Base-by-base conservation (phyloP, 495 filamentous ascomycete species). In the Geopyxis carbonaria region DNA sequence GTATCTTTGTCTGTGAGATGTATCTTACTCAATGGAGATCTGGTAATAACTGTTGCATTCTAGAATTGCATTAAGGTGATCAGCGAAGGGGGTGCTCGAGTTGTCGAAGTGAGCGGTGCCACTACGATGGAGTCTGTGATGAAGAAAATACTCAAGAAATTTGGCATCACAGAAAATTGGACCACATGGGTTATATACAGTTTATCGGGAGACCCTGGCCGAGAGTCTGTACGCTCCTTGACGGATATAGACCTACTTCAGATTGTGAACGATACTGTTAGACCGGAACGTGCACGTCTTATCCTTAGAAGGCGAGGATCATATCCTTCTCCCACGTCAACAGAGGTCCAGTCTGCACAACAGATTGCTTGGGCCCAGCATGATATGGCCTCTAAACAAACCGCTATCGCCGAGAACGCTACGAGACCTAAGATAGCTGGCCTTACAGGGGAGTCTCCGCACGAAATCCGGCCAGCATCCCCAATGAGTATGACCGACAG, bases 101-200 rank as follows among this genome's bases (percentile, higher is more conserved):
- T 93, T 5, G 70, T 95, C 39, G 80, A 84, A 54, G 77, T 95
- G 34, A 76, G 80, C 38, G 80, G 76, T 45, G 93, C 82, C 66
- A 82, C 76, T 51, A 91, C 78, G 1, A 73, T 80, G 22, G 89
- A 95, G 45, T 83, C 93, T 40, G 76, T 99, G 37, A 80, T 93
- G 58, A 64, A 80, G 19, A 75, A 74, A 42, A 87, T 87, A 2
- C 59, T 94, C 16, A 76, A 73, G 46, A 95, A 95, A 53, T 76
- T 92, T 42, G 66, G 64, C 22, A 54, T 64, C 20, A 55, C 52
- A 25, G 67, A 78, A 86, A 41, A 77, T 78, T 44, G 77, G 76
- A 48, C 91, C 76, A 67, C 80, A 72, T 57, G 87, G 78, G 6
- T 73, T 73, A 37, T 91, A 91, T 53, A 87, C 91, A 48, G 75